phyloP scores from a whole-genome alignment of 495 filamentous ascomycete species.

The Staphylotrichum longicolle region DNA sequence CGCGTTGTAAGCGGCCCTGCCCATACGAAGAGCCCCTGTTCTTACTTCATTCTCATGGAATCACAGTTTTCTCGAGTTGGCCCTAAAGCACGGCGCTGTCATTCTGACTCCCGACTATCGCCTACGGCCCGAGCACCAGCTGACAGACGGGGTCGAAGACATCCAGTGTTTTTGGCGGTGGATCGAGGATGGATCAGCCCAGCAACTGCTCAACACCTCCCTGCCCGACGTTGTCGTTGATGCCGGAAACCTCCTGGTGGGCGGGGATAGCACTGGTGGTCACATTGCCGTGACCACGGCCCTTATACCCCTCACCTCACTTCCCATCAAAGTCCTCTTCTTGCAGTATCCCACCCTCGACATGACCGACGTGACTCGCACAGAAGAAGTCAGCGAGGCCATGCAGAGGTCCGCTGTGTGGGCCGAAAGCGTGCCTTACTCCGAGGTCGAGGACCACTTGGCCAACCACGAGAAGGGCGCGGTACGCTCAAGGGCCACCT shows the following conservation, averaged over 20 bases:
- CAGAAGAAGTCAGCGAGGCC: neutral
- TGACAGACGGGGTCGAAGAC: slow-evolving; percentile 1
- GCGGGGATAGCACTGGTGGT: slow-evolving; percentile 1
- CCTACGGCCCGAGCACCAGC: slow-evolving; percentile 2
- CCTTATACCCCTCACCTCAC: neutral
- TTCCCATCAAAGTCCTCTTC: slow-evolving; percentile 6
- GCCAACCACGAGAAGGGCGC: neutral
- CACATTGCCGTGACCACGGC: neutral
- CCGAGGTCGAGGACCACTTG: neutral
- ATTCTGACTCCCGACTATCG: too few species aligned
- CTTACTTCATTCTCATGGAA: too few species aligned
- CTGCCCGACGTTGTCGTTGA: neutral
- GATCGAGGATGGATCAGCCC: slow-evolving; percentile 5
- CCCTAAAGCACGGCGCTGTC: too few species aligned
- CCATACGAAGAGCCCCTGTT: too few species aligned
- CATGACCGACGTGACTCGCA: slow-evolving; percentile 1
- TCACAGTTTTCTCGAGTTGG: too few species aligned
- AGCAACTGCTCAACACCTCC: neutral
- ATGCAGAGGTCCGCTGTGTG: neutral
- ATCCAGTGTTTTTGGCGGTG: neutral
- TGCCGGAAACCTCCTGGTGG: slow-evolving; percentile 5
- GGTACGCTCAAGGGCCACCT: neutral
- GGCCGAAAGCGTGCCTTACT: slow-evolving; percentile 4
- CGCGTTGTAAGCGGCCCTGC: neutral
- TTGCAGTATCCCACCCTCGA: slow-evolving; percentile 4